Evolutionary conservation across 768 basidiomycete genomes (phyloP).

Genomic region (Amanita rubescens): DNA sequence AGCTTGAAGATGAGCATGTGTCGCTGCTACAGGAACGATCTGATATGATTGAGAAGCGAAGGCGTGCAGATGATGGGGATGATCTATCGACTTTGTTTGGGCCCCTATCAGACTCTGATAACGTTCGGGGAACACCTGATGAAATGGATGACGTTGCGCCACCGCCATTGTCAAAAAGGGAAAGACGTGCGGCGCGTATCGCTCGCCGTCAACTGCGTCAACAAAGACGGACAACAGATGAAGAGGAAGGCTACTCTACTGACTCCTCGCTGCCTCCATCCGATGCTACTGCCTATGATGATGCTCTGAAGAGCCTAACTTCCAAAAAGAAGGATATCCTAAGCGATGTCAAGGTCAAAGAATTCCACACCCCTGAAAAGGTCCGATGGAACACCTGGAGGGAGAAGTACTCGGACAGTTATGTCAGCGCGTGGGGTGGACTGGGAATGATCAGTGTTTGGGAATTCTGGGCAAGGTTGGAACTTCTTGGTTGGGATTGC

Average conservation of each 20-base stretch:
- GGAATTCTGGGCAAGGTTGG: constrained; percentile 92
- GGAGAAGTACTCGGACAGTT: constrained; percentile 69
- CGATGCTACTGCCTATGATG: constrained; percentile 63
- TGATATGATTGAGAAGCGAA: constrained; percentile 60
- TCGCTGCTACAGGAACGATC: constrained; percentile 69
- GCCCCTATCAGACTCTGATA: constrained; percentile 22
- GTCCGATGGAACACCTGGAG: constrained; percentile 71
- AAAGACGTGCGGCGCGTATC: constrained; percentile 52
- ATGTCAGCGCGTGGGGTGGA: constrained; percentile 87
- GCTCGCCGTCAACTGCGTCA: constrained; percentile 45
- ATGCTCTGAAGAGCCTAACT: constrained; percentile 50
- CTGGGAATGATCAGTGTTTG: constrained; percentile 81
- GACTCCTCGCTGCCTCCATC: constrained; percentile 64
- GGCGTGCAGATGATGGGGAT: constrained; percentile 71
- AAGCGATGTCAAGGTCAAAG: constrained; percentile 75
- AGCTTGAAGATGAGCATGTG: constrained; percentile 66
- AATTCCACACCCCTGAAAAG: constrained; percentile 73
- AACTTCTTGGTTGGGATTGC: constrained; percentile 84
- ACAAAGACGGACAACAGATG: constrained; percentile 17
- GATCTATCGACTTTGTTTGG: constrained; percentile 71
- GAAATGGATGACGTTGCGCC: background rate
- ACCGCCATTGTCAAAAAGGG: constrained; percentile 41
- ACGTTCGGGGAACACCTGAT: constrained; percentile 11
- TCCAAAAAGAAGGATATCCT: constrained; percentile 51
- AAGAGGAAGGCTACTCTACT: constrained; percentile 84